These are phyloP conservation scores for Solanum etuberosum DNA, from an alignment of 257 asterid genomes.

Conservation along the genomic window DNA sequence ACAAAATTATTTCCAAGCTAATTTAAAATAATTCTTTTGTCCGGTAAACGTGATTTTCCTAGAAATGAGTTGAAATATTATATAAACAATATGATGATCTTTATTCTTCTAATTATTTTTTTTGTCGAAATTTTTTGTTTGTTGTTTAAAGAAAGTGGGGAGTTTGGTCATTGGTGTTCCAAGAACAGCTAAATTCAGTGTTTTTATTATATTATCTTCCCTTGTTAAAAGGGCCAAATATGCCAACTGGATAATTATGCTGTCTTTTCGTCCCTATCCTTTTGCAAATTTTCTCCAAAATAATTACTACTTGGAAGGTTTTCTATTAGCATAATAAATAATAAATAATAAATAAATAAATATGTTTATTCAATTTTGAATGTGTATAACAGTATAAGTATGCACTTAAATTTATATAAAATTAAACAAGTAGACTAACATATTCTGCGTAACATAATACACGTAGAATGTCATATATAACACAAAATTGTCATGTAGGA, in stretches of 20 bases:
- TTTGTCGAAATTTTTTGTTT: neutral
- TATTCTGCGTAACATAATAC: fast-evolving
- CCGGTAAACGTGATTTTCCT: neutral
- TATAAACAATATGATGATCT: neutral
- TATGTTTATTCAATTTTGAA: too few species aligned
- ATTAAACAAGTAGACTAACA: too few species aligned
- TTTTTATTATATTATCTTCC: neutral
- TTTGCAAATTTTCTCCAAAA: neutral
- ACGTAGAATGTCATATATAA: fast-evolving
- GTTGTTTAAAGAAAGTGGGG: neutral
- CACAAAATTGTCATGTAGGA: too few species aligned
- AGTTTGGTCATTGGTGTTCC: neutral
- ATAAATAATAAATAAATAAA: too few species aligned
- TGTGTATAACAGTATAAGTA: fast-evolving
- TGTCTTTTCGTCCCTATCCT: neutral
- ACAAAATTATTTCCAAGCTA: neutral
- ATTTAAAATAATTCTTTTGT: neutral
- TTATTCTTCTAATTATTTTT: too few species aligned
- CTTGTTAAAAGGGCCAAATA: neutral
- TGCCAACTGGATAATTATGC: neutral
- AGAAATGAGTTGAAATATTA: neutral
- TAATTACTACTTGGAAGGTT: neutral
- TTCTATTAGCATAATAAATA: neutral
- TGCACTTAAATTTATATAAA: too few species aligned
- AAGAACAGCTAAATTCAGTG: neutral